These are phyloP conservation scores for Acer negundo DNA, from an alignment of 345 rosid genomes.

Conservation along the genomic window DNA sequence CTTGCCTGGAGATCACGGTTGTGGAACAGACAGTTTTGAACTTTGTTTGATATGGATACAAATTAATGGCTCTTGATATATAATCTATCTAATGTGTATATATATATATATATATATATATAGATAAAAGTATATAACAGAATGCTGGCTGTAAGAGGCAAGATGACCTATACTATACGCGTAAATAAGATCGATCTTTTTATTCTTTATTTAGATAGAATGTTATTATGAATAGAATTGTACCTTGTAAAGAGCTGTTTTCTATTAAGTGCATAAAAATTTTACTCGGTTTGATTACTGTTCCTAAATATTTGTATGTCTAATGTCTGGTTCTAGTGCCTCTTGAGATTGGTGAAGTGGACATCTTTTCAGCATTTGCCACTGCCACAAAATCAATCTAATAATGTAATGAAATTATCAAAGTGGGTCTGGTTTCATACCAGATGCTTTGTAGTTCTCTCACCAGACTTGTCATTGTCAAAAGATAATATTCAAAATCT, in stretches of 20 bases:
- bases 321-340: neutral
- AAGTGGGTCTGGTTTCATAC: too few relatives aligned
- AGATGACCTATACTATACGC: neutral
- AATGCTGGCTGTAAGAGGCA: neutral
- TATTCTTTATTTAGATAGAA: conserved; percentile 12
- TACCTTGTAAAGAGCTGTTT: conserved; percentile 8
- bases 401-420: too few relatives aligned
- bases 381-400: too few relatives aligned
- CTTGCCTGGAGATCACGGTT: conserved; percentile 15
- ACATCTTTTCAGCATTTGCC: too few relatives aligned
- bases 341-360: neutral
- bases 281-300: neutral
- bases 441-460: neutral
- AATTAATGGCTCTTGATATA: neutral
- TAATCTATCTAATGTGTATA: too few relatives aligned
- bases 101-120: neutral
- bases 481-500: neutral
- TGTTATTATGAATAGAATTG: conserved; percentile 18
- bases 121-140: neutral
- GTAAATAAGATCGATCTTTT: neutral
- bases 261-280: neutral
- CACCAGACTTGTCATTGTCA: too few relatives aligned
- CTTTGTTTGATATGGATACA: conserved; percentile 12
- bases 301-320: neutral
- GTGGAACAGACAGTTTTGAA: conserved; percentile 19